phyloP scores from a whole-genome alignment of 306 rosid genomes.

The Fragaria ananassa region DNA sequence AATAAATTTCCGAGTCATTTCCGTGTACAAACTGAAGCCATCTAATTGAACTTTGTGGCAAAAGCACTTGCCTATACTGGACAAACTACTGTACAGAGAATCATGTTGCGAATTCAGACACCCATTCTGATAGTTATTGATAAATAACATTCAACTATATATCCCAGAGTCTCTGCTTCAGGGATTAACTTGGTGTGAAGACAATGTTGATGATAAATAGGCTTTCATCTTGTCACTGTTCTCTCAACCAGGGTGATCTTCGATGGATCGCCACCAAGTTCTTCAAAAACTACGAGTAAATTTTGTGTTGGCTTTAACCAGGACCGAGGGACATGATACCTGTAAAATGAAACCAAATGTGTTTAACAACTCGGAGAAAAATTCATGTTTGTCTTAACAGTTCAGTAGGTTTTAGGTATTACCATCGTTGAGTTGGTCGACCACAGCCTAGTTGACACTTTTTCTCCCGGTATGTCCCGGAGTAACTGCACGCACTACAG shows the following conservation, averaged over 20 bases:
- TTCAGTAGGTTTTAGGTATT: slow-evolving; percentile 1
- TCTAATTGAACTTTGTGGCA: slow-evolving; percentile 1
- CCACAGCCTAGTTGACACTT: slow-evolving; percentile 81
- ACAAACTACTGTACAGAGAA: slow-evolving; percentile 1
- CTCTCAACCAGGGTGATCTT: slow-evolving; percentile 64
- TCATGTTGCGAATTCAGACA: background rate
- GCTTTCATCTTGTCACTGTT: slow-evolving; percentile 28
- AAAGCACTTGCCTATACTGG: background rate
- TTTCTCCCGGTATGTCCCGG: slow-evolving; percentile 59
- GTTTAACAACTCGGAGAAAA: background rate
- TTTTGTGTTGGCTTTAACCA: slow-evolving; percentile 90
- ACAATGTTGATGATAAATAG: background rate
- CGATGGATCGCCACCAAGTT: slow-evolving; percentile 86
- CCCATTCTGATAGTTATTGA: background rate
- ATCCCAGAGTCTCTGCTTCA: background rate
- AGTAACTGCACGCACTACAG: slow-evolving; percentile 62
- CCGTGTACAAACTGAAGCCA: background rate
- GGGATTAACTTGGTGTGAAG: background rate
- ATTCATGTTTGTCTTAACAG: background rate
- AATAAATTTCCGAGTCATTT: background rate
- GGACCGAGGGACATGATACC: slow-evolving; percentile 96
- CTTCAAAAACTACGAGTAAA: slow-evolving; percentile 75
- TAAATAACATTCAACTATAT: background rate
- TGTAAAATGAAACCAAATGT: slow-evolving; percentile 29
- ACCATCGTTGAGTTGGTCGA: slow-evolving; percentile 93